These are phyloP conservation scores for Fusarium euwallaceae DNA, from an alignment of 2,329 filamentous ascomycete species.

Conservation along the genomic window DNA sequence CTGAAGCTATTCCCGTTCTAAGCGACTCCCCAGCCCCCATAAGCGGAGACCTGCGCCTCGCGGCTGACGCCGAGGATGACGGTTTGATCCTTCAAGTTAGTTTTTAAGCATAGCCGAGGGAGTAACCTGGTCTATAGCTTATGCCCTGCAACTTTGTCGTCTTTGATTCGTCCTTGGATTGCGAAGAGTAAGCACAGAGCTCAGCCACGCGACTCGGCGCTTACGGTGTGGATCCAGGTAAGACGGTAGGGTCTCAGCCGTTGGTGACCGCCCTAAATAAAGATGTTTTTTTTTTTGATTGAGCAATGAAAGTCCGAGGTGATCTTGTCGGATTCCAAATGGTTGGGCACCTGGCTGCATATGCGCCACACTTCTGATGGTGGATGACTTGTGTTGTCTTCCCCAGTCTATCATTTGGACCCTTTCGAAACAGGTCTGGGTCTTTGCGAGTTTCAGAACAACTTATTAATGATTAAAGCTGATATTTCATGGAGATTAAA, in stretches of 20 bases:
- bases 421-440: neutral
- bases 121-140: neutral
- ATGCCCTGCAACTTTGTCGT: neutral
- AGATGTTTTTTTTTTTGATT: neutral
- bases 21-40: neutral
- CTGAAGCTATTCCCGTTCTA: neutral
- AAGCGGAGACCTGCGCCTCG: neutral
- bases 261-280: neutral
- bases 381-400: neutral
- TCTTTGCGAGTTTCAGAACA: neutral
- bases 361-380: neutral
- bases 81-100: neutral
- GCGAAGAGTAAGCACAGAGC: neutral
- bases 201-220: neutral
- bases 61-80: slow-evolving; percentile 2
- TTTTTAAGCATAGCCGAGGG: neutral
- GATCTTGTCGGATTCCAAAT: neutral
- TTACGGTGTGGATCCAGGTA: neutral
- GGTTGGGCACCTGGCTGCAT: neutral
- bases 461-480: neutral
- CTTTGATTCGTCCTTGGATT: neutral
- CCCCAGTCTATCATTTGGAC: neutral
- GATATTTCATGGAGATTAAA: neutral
- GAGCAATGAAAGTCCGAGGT: neutral
- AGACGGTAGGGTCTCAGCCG: neutral